phyloP scores from a whole-genome alignment of 2,329 filamentous ascomycete species.

The Gremmenia infestans region DNA sequence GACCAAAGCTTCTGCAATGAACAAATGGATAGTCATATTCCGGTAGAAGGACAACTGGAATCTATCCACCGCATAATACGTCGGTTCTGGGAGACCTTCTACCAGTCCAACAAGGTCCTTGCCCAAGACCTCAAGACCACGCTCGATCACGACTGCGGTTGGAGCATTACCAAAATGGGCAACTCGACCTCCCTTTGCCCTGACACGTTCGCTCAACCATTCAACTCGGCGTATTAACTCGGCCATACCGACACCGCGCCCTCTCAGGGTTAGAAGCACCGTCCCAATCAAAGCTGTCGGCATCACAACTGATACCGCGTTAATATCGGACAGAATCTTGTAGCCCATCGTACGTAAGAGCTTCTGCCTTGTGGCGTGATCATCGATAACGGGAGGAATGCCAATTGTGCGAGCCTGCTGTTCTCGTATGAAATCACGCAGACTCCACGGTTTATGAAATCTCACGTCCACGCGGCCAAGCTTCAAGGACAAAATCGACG shows the following conservation, averaged over 20 bases:
- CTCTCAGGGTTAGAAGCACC: slow-evolving; percentile 82
- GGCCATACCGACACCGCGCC: slow-evolving; percentile 81
- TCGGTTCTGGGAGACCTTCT: slow-evolving; percentile 77
- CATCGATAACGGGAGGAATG: slow-evolving; percentile 42
- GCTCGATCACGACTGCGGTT: slow-evolving; percentile 77
- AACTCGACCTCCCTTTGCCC: slow-evolving; percentile 82
- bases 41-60: slow-evolving; percentile 98
- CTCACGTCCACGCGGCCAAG: slow-evolving; percentile 90
- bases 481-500: slow-evolving; percentile 81
- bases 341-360: slow-evolving; percentile 85
- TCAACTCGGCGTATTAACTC: slow-evolving; percentile 84
- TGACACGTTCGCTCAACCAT: slow-evolving; percentile 80
- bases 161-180: slow-evolving; percentile 84
- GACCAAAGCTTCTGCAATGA: slow-evolving; percentile 88
- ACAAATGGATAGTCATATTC: slow-evolving; percentile 98
- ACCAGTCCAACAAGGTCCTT: slow-evolving; percentile 80
- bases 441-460: slow-evolving; percentile 94
- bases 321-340: slow-evolving; percentile 89
- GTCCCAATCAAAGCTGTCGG: slow-evolving; percentile 94
- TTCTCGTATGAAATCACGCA: slow-evolving; percentile 73
- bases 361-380: slow-evolving; percentile 44
- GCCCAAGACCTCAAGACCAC: slow-evolving; percentile 86
- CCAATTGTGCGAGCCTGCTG: slow-evolving; percentile 59
- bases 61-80: slow-evolving; percentile 89
- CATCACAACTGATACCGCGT: slow-evolving; percentile 95